Conservation (phyloP, 345 rosid species). For the Schrenkiella parvula region DNA sequence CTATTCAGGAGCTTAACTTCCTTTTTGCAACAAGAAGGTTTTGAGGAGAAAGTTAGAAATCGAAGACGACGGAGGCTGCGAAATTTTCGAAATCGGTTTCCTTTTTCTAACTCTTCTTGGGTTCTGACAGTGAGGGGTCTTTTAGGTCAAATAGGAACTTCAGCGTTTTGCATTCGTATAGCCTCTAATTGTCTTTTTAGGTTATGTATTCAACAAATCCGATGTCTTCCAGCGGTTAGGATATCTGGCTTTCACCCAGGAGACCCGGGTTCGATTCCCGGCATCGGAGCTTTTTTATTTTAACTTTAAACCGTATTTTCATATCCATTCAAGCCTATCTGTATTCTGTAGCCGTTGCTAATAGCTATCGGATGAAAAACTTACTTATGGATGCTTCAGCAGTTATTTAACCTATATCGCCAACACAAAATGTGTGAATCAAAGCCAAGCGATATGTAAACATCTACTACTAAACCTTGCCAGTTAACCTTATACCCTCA, state of each 20-base stretch:
- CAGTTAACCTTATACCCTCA: neutral
- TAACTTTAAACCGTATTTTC: neutral
- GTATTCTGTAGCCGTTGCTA: neutral
- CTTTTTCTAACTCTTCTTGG: neutral
- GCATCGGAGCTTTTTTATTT: slow-evolving; percentile 53
- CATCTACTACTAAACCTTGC: neutral
- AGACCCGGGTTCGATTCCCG: slow-evolving; percentile 99
- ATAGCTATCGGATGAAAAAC: too few relatives aligned
- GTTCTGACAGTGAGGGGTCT: neutral
- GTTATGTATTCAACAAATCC: slow-evolving; percentile 20
- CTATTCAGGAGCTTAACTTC: neutral
- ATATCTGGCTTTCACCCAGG: slow-evolving; percentile 99
- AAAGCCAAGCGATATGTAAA: neutral
- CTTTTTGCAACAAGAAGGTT: neutral
- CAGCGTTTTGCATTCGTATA: neutral
- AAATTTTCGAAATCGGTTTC: slow-evolving; percentile 12
- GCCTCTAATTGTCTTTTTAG: too few relatives aligned
- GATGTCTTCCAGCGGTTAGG: slow-evolving; percentile 99
- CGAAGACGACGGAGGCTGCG: neutral
- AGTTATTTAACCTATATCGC: neutral
- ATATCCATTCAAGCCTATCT: neutral
- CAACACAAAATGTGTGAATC: neutral
- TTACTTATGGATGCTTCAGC: neutral
- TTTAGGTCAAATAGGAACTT: slow-evolving; percentile 16
- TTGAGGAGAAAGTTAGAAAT: neutral